Evolutionary conservation across 2,329 filamentous ascomycete genomes (phyloP).

Genomic region (Verticillium tricorpus): DNA sequence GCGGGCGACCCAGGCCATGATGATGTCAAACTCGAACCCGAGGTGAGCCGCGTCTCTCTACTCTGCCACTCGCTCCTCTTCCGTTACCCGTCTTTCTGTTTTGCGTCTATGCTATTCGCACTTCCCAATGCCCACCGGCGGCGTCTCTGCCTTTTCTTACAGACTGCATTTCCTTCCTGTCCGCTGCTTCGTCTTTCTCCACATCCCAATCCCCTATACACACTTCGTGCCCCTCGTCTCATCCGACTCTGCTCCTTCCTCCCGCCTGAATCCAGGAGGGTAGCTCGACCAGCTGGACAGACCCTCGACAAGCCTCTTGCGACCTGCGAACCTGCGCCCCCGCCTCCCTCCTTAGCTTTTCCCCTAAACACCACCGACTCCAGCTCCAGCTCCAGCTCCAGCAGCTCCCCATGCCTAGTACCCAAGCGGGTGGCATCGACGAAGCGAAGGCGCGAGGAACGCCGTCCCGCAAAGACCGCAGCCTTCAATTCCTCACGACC

Average conservation of each 20-base stretch:
- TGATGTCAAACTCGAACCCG: constrained; percentile 45
- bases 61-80: not conserved
- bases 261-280: too few relatives aligned
- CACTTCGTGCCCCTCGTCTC: too few relatives aligned
- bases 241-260: too few relatives aligned
- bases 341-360: not conserved
- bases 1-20: constrained; percentile 59
- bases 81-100: not conserved
- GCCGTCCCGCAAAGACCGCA: not conserved
- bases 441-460: constrained; percentile 2
- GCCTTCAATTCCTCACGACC: not conserved
- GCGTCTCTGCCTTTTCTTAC: not conserved
- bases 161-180: not conserved
- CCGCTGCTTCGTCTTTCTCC: not conserved
- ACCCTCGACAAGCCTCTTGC: not conserved
- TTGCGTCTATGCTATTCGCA: too few relatives aligned
- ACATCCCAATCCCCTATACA: too few relatives aligned
- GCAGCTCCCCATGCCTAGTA: constrained; percentile 4
- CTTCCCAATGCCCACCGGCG: too few relatives aligned
- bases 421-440: constrained; percentile 11
- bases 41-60: constrained; percentile 6
- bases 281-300: not conserved
- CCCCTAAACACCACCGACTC: not conserved
- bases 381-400: not conserved
- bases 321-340: not conserved